Base-by-base conservation (phyloP, 2,329 filamentous ascomycete genomes). In the Aureobasidium musti region DNA sequence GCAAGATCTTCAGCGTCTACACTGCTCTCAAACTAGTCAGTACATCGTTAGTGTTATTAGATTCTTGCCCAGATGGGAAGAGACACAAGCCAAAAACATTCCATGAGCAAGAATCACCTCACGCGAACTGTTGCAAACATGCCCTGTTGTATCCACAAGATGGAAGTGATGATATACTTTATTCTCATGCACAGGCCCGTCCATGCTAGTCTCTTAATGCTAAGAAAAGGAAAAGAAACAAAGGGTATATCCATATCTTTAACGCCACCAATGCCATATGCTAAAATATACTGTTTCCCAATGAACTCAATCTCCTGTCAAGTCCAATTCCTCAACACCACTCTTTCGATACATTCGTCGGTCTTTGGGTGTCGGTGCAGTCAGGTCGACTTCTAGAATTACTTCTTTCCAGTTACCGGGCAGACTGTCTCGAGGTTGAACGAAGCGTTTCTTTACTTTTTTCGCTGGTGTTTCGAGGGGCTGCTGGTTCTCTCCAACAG, bases 271-370 rank as follows among this genome's bases (percentile, higher is more conserved):
- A 19, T 41, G n/a, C 28, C 26, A 30, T 33, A 60, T 60, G 56
- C 39, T 45, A 14, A 10, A 21, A 33, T 35, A 4, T 6, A 13
- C 17, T 5, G 6, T 10, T 21, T 28, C 10, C 11, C 10, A 14
- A 13, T 8, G 14, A 52, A 21, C 5, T 65, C 64, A 66, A 43
- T 68, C 56, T 13, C 56, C 64, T 21, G 75, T 77, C 67, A 77
- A 68, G 71, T 77, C 76, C 68, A 77, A 68, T 5, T 76, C 69
- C 59, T 76, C 75, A 23, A 77, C 74, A 4, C 71, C 74, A 69
- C 75, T 77, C 61, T 72, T 71, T 63, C 75, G 69, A 70, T 72
- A 77, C 19, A 60, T 70, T 17, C 67, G 69, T n/a, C 67, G 39
- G 45, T 56, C 59, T 14, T 47, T 59, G 13, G 65, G 56, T 26